phyloP scores from a whole-genome alignment of 2,329 filamentous ascomycete genomes.

The Cladosporium colombiae region DNA sequence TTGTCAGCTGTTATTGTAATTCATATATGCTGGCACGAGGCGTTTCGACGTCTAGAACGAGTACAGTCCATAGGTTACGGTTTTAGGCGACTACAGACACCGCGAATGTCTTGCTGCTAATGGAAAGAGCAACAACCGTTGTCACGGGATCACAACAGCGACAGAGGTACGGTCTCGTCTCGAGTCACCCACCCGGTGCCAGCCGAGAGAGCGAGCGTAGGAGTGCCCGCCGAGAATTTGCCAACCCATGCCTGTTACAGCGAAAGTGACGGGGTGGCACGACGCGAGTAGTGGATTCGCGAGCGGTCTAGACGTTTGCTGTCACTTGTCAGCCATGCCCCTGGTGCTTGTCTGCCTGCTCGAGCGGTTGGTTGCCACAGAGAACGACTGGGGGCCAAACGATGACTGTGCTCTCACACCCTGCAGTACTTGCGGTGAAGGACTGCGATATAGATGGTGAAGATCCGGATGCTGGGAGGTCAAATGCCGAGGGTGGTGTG shows the following conservation, averaged over 20 bases:
- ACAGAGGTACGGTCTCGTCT: not conserved
- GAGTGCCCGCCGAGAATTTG: not conserved
- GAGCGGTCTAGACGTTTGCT: conserved; percentile 9
- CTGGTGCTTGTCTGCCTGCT: conserved; percentile 5
- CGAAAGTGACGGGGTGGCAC: conserved; percentile 2
- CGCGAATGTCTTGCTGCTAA: not conserved
- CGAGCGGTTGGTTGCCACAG: conserved; percentile 7
- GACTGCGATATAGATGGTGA: not conserved
- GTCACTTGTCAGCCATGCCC: conserved; percentile 2
- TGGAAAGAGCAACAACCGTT: not conserved
- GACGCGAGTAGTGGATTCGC: not conserved
- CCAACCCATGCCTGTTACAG: not conserved
- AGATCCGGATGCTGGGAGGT: not conserved
- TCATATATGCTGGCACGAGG: not conserved
- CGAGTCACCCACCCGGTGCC: not conserved
- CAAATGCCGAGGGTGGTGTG: conserved; percentile 8
- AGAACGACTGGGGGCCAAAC: conserved; percentile 8
- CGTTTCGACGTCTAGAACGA: not conserved
- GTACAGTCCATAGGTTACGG: not conserved
- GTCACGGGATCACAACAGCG: not conserved
- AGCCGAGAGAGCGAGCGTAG: not conserved
- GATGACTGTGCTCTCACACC: not conserved
- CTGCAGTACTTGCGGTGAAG: not conserved
- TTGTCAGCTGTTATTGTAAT: not conserved
- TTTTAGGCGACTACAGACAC: not conserved